These are phyloP conservation scores for Medicago truncatula DNA, from an alignment of 306 rosid genomes.

Conservation along the genomic window MtrunA17r5.0-ANR NC_053042.1:52274501-52275000, in stretches of 20 bases:
- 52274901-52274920: too few species aligned
- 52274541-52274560: constrained; percentile 64
- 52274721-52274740: constrained; percentile 45
- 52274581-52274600: constrained; percentile 51
- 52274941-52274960: too few species aligned
- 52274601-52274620: constrained; percentile 50
- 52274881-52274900: too few species aligned
- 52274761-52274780: background rate
- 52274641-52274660: constrained; percentile 70
- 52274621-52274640: constrained; percentile 56
- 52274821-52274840: too few species aligned
- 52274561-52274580: constrained; percentile 40
- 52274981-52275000: too few species aligned
- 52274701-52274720: constrained; percentile 70
- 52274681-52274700: constrained; percentile 81
- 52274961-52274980: too few species aligned
- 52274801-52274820: too few species aligned
- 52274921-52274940: too few species aligned
- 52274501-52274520: constrained; percentile 37
- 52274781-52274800: background rate
- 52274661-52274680: constrained; percentile 64
- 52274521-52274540: constrained; percentile 66
- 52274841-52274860: too few species aligned
- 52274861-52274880: too few species aligned
- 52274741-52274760: constrained; percentile 41